Conservation (phyloP, 495 filamentous ascomycete species). For the Lichenothelia convexa region DNA sequence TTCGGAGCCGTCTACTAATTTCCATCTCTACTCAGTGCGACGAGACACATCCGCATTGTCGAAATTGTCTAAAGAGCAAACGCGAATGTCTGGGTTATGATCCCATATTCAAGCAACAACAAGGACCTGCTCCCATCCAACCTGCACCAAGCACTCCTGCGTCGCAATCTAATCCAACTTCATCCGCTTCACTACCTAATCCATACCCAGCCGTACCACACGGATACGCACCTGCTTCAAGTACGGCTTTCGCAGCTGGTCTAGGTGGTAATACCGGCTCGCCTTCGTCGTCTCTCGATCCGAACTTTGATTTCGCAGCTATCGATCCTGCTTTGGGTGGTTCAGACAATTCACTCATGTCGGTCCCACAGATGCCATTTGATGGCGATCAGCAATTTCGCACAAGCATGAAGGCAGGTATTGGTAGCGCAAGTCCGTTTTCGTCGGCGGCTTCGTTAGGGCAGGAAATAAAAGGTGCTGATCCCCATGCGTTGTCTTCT, state of each 20-base stretch:
- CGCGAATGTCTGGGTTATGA: conserved; percentile 96
- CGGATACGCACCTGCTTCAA: conserved; percentile 40
- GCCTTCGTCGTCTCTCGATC: conserved; percentile 27
- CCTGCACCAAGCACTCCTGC: conserved; percentile 38
- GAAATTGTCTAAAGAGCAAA: conserved; percentile 96
- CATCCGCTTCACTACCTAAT: conserved; percentile 9
- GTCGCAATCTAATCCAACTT: conserved; percentile 13
- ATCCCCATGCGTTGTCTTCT: too few relatives aligned
- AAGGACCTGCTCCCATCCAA: conserved; percentile 60
- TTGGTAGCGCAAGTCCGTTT: neutral
- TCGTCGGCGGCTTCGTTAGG: conserved; percentile 2
- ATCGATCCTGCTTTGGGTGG: conserved; percentile 62
- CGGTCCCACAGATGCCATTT: conserved; percentile 15
- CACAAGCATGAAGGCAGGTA: neutral
- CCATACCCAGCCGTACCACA: conserved; percentile 31
- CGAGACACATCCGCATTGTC: conserved; percentile 83
- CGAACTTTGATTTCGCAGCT: too few relatives aligned
- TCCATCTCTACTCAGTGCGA: conserved; percentile 49
- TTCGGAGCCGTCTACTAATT: too few relatives aligned
- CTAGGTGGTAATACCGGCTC: conserved; percentile 26
- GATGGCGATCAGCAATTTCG: conserved; percentile 14
- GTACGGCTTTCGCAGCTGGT: conserved; percentile 38
- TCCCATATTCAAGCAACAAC: conserved; percentile 86
- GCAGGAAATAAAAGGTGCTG: too few relatives aligned
- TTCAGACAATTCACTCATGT: conserved; percentile 16